phyloP scores from a whole-genome alignment of 768 basidiomycete genomes.

The Termitomyces heimii region DNA sequence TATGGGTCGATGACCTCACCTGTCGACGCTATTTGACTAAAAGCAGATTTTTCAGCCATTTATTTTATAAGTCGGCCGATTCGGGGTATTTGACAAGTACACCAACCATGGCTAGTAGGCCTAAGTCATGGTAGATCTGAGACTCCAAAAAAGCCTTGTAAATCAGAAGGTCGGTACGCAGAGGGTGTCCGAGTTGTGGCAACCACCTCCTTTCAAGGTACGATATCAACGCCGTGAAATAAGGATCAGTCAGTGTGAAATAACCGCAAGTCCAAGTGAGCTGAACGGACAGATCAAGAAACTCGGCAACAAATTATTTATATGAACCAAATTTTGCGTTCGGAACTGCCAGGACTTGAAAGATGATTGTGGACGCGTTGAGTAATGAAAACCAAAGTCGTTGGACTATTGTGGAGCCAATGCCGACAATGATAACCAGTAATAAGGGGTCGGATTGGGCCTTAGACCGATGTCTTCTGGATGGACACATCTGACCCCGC shows the following conservation, averaged over 20 bases:
- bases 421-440: neutral
- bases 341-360: neutral
- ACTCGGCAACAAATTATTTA: neutral
- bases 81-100: neutral
- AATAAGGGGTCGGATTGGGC: neutral
- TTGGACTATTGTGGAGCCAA: neutral
- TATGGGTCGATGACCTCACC: neutral
- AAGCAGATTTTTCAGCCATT: neutral
- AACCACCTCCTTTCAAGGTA: too few relatives aligned
- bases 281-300: neutral
- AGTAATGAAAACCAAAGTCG: neutral
- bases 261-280: neutral
- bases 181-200: neutral
- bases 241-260: neutral
- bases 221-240: neutral
- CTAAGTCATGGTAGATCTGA: neutral
- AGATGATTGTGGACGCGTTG: neutral
- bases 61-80: neutral
- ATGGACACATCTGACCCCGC: neutral
- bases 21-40: neutral
- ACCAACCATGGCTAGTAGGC: neutral
- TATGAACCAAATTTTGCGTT: neutral
- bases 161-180: neutral
- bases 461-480: neutral
- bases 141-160: neutral